Conservation (phyloP, 1,284 basidiomycete genomes). For the Fomitopsis betulina region DNA sequence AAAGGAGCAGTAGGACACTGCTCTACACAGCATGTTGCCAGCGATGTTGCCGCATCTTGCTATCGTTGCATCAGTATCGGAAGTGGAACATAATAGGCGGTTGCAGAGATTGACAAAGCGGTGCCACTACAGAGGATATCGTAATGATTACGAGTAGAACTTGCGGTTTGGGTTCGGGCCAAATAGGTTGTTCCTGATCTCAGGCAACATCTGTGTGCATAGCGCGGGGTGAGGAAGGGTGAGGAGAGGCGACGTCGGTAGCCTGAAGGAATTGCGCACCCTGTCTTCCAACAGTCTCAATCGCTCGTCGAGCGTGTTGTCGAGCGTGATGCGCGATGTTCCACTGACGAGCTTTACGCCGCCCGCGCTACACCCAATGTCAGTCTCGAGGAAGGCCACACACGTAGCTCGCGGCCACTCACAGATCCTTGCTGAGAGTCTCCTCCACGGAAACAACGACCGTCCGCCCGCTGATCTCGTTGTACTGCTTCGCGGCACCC, state of each 20-base stretch:
- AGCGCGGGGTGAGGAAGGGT: neutral
- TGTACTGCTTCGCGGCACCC: constrained; percentile 61
- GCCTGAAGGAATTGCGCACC: constrained; percentile 39
- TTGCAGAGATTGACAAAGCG: neutral
- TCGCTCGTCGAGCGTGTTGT: constrained; percentile 91
- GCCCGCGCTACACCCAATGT: constrained; percentile 55
- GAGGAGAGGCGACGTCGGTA: neutral
- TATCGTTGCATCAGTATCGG: neutral
- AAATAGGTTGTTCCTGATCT: constrained; percentile 83
- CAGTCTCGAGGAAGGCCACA: neutral
- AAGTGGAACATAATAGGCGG: neutral
- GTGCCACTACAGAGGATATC: neutral
- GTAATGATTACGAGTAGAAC: constrained; percentile 56
- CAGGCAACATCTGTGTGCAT: constrained; percentile 79
- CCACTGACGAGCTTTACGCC: constrained; percentile 78
- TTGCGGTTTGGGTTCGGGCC: constrained; percentile 85
- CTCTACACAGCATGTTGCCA: neutral
- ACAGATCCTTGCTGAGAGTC: constrained; percentile 72
- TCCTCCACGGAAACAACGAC: constrained; percentile 63
- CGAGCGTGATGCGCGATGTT: constrained; percentile 75
- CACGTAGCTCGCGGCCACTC: constrained; percentile 20
- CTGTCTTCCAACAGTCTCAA: constrained; percentile 84
- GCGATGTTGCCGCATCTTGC: neutral
- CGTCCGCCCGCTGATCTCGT: constrained; percentile 71
- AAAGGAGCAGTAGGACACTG: neutral